A percentile compares a stretch with the other conserved stretches of the same genome.
Conservation (phyloP, 2,329 filamentous ascomycete species). For the Calonectria hawksworthii region DNA sequence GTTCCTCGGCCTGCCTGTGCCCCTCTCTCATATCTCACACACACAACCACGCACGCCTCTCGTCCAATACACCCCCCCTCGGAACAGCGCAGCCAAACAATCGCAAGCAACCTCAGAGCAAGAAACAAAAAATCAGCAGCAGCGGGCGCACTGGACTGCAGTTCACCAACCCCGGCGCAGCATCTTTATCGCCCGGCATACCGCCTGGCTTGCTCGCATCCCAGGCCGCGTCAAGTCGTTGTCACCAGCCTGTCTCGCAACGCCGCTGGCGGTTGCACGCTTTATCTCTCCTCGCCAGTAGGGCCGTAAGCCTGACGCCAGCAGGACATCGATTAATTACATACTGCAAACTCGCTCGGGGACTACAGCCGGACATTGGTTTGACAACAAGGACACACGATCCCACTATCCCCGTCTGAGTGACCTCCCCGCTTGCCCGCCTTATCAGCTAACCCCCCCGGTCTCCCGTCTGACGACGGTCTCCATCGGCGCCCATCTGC, state of each 20-base stretch:
- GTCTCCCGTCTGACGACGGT: slow-evolving; percentile 41
- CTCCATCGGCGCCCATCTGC: slow-evolving; percentile 48
- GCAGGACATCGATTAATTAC: slow-evolving; percentile 23
- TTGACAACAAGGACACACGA: slow-evolving; percentile 13
- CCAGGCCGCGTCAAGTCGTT: slow-evolving; percentile 7
- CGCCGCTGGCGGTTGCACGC: not conserved
- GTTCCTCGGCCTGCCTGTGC: not conserved
- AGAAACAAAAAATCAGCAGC: slow-evolving; percentile 18
- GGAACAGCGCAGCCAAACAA: slow-evolving; percentile 29
- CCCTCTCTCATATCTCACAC: slow-evolving; percentile 14
- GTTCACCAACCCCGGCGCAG: slow-evolving; percentile 36
- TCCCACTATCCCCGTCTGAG: slow-evolving; percentile 39
- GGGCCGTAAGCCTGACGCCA: slow-evolving; percentile 3
- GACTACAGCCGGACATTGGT: slow-evolving; percentile 23
- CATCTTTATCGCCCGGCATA: slow-evolving; percentile 34
- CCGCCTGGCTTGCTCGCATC: slow-evolving; percentile 16
- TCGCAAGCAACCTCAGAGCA: slow-evolving; percentile 28
- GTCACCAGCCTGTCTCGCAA: slow-evolving; percentile 14
- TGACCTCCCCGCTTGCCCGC: slow-evolving; percentile 43
- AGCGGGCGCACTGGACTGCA: slow-evolving; percentile 40
- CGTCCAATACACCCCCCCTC: slow-evolving; percentile 22
- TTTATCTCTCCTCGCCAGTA: slow-evolving; percentile 8
- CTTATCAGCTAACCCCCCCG: slow-evolving; percentile 47
- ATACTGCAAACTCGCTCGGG: slow-evolving; percentile 12
- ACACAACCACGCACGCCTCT: slow-evolving; percentile 9